Evolutionary conservation across 139 green algal genomes (phyloP).

Genomic region (Volvox reticuliferus): DNA sequence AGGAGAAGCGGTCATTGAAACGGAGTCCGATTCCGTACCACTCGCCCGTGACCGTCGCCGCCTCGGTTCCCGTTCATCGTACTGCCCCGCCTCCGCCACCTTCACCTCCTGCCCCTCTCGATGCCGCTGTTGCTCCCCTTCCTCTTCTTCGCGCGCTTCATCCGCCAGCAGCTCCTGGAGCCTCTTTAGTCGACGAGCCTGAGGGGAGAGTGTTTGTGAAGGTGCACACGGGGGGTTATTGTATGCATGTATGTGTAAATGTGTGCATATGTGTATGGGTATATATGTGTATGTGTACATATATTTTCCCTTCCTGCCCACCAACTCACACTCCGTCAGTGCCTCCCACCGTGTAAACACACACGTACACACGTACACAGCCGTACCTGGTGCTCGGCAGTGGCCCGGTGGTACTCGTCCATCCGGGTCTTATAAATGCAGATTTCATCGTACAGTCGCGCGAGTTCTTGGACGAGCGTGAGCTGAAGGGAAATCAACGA

Average conservation of each 20-base stretch:
- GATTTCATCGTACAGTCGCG: constrained; percentile 22
- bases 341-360: no score
- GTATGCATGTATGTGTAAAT: not conserved
- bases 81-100: not conserved
- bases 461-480: constrained; percentile 22
- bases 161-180: constrained; percentile 35
- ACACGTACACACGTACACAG: no score
- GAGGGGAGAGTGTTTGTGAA: not conserved
- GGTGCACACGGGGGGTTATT: not conserved
- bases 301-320: no score
- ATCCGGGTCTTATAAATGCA: not conserved
- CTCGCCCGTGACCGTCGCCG: no score
- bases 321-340: no score
- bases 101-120: constrained; percentile 19
- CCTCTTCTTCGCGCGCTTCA: not conserved
- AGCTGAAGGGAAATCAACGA: not conserved
- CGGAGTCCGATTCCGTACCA: no score
- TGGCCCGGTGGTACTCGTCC: not conserved
- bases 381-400: not conserved
- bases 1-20: no score
- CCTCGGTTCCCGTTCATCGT: not conserved
- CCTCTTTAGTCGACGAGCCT: constrained; percentile 25
- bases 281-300: no score
- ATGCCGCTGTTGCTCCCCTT: not conserved
- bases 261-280: no score